Evolutionary conservation across 2,329 filamentous ascomycete genomes (phyloP), one percentile per base, ranked within the genome.

Genomic region (Fusarium protoensiforme): DNA sequence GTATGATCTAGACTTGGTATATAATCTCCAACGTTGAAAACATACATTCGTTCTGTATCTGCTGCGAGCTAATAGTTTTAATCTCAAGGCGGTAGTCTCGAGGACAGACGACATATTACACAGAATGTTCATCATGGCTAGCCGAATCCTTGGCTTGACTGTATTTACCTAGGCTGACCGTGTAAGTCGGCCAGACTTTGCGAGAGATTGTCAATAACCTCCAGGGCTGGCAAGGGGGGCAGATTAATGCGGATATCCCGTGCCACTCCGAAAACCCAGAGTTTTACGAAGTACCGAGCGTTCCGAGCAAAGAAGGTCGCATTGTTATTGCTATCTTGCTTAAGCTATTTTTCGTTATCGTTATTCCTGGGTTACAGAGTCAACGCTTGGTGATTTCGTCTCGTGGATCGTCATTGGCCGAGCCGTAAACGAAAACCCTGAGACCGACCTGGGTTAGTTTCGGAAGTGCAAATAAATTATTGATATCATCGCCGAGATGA

Each of bases 401-500:
- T 67, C 29, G 60, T 16, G n/a, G 36, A 51, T 24, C 35, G n/a
- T 41, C 16, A 72, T 74, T 73, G 71, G 71, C 22, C 57, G 39
- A 72, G 51, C 35, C 43, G 63, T 61, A 72, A 61, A 9, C 24
- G 27, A 14, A 36, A 64, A 59, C 16, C 6, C 24, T 29, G 46
- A 29, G 46, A 22, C 10, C 24, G 43, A 9, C 16, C 9, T 29
- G 24, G 46, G 24, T 51, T 29, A 29, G 46, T 46, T 46, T 24
- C 22, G 4, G 41, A 24, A 27, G 41, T 16, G 22, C 14, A 46
- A 46, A 46, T 27, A 46, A 24, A 72, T 46, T 31, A 27, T 61
- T 73, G 71, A 73, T 74, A 73, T 73, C 71, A 65, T 69, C 43
- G 35, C 41, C 72, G 60, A 69, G 62, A 73, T 73, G 46, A 29